Evolutionary conservation across 768 basidiomycete genomes (phyloP), one percentile per base, ranked within the genome.

Genomic region (Mrakia gelida): DNA sequence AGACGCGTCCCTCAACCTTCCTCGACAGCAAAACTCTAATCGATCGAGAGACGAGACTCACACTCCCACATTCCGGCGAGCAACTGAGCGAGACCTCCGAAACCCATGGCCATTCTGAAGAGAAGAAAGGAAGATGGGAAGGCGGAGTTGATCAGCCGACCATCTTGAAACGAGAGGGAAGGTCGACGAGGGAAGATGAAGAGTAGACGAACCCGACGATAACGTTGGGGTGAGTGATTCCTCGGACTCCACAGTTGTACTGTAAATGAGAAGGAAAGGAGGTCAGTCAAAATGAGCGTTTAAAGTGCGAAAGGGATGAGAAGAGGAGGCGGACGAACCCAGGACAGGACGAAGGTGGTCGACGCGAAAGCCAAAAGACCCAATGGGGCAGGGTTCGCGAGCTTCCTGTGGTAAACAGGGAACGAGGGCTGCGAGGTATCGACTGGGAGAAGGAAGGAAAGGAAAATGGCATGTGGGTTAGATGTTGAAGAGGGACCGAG

Each of bases 61-160:
- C 75, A 59, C 71, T 78, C 71, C 78, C 78, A 79, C 71, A 61
- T 70, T 28, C 78, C 78, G 18, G 78, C 78, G 23, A 79, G 74
- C 23, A 79, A 32, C 71, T 79, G 78, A 38, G 54, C 74, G 34
- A 75, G 74, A 16, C 78, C 78, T 71, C 78, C 78, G 65, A 56
- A 78, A 26, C 65, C 77, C 30, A 78, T 52, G 28, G 77, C 77
- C 73, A 77, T 61, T n/a, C 70, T 59, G 59, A n/a, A 28, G 59
- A 26, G 59, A 59, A 13, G 49, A 52, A 52, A 43, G 41, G 41
- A 43, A 49, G 15, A n/a, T n/a, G 45, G 15, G 49, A 52, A 52
- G 49, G 49, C 49, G 49, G 49, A 52, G 49, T 52, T 52, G 49
- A 38, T 52, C 49, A 52, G 49, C 49, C 3, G 21, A 52, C 49